Conservation (phyloP, 768 basidiomycete species). For the Suillus weaverae region DNA sequence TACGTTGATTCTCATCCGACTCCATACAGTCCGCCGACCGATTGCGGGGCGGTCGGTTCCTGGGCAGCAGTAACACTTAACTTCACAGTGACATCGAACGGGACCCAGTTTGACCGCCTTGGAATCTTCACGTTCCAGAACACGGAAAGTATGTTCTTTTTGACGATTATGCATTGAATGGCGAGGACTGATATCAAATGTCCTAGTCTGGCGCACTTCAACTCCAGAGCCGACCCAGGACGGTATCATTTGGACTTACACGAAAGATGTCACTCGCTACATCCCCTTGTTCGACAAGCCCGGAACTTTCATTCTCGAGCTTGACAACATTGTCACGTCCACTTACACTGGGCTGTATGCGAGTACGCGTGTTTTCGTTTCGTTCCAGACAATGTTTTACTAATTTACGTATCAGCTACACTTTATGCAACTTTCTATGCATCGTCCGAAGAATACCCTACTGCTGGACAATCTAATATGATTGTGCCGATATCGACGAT, state of each 20-base stretch:
- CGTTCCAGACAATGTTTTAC: constrained; percentile 2
- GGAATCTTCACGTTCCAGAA: constrained; percentile 75
- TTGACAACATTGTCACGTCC: constrained; percentile 65
- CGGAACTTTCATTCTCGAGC: constrained; percentile 69
- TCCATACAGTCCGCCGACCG: constrained; percentile 58
- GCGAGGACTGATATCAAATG: neutral
- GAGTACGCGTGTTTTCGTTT: constrained; percentile 39
- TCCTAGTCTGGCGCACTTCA: constrained; percentile 73
- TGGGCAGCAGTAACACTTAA: constrained; percentile 79
- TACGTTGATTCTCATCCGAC: neutral
- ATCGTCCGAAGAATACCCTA: constrained; percentile 54
- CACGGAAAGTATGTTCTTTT: constrained; percentile 59
- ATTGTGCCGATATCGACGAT: constrained; percentile 73
- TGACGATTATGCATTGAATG: neutral
- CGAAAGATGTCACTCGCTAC: constrained; percentile 76
- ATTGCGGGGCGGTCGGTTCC: constrained; percentile 67
- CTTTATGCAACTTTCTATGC: constrained; percentile 73
- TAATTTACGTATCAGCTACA: constrained; percentile 44
- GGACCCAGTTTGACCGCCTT: constrained; percentile 73
- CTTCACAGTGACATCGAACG: constrained; percentile 76
- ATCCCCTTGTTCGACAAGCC: constrained; percentile 66
- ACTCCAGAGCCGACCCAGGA: constrained; percentile 71
- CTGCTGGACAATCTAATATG: constrained; percentile 57
- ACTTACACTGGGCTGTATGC: constrained; percentile 69
- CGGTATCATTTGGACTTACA: constrained; percentile 77